A percentile compares a stretch with the other conserved stretches of the same genome.
phyloP scores from a whole-genome alignment of 371 early-diverging fungal species.

The Batkoa obscura region DNA sequence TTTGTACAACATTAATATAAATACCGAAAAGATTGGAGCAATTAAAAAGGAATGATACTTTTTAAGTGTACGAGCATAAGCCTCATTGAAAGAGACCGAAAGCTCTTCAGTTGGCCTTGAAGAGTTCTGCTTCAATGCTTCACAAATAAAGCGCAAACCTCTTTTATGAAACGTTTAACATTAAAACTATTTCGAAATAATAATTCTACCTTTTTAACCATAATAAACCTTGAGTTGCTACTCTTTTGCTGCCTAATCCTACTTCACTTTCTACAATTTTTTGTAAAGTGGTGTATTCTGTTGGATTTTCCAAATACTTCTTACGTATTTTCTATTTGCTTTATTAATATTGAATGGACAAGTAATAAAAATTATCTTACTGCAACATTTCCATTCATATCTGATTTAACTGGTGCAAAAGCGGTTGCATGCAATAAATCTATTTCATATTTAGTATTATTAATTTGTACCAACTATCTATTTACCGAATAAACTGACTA shows the following conservation, averaged over 20 bases:
- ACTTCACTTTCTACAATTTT: slow-evolving; percentile 48
- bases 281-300: slow-evolving; percentile 55
- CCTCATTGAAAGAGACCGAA: slow-evolving; percentile 53
- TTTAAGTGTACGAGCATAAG: slow-evolving; percentile 60
- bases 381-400: slow-evolving; percentile 74
- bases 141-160: slow-evolving; percentile 73
- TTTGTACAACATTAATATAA: slow-evolving; percentile 8
- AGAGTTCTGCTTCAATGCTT: slow-evolving; percentile 50
- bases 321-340: slow-evolving; percentile 55
- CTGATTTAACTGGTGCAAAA: slow-evolving; percentile 64
- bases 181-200: background rate
- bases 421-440: slow-evolving; percentile 50
- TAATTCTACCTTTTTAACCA: slow-evolving; percentile 67
- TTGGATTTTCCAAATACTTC: slow-evolving; percentile 37
- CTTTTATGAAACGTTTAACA: slow-evolving; percentile 13
- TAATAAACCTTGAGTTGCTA: slow-evolving; percentile 75
- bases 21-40: slow-evolving; percentile 58
- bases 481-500: slow-evolving; percentile 68
- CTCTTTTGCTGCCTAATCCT: slow-evolving; percentile 43
- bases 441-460: slow-evolving; percentile 8
- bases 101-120: slow-evolving; percentile 56
- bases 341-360: slow-evolving; percentile 1
- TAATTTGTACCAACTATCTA: background rate
- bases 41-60: slow-evolving; percentile 68
- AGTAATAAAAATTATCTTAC: slow-evolving; percentile 19